phyloP scores from a whole-genome alignment of 2,329 filamentous ascomycete genomes.

The Raffaelea deltoideospora region DNA sequence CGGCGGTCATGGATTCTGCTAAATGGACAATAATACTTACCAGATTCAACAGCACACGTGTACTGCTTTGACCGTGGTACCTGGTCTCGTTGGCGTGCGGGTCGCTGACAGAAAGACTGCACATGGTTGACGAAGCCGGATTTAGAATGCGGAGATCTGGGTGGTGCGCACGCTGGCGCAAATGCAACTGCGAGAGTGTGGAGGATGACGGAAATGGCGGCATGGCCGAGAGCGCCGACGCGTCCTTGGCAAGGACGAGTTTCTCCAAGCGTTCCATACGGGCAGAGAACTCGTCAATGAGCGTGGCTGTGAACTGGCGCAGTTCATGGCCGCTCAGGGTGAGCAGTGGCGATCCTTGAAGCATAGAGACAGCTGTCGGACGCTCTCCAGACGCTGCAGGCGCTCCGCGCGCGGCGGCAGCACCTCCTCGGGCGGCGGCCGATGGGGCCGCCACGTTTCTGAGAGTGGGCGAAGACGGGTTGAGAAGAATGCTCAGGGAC shows the following conservation, averaged over 20 bases:
- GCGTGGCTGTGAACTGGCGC: slow-evolving; percentile 6
- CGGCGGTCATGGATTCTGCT: not conserved
- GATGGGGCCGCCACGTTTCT: not conserved
- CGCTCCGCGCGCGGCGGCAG: no score
- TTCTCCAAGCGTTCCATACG: slow-evolving; percentile 40
- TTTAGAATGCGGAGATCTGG: slow-evolving; percentile 4
- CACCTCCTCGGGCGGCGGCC: not conserved
- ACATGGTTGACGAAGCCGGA: slow-evolving; percentile 24
- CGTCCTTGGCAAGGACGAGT: slow-evolving; percentile 25
- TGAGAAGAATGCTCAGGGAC: slow-evolving; percentile 8
- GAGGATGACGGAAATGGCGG: slow-evolving; percentile 8
- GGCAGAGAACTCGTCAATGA: slow-evolving; percentile 31
- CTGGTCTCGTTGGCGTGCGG: slow-evolving; percentile 29
- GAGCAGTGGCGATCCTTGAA: slow-evolving; percentile 4
- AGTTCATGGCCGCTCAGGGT: slow-evolving; percentile 14
- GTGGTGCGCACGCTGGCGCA: slow-evolving; percentile 4
- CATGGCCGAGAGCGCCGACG: slow-evolving; percentile 4
- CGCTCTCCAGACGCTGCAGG: not conserved
- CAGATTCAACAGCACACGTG: slow-evolving; percentile 37
- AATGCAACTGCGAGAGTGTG: slow-evolving; percentile 11
- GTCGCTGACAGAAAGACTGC: slow-evolving; percentile 34
- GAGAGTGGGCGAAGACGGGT: slow-evolving; percentile 6
- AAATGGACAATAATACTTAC: slow-evolving; percentile 19
- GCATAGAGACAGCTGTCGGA: not conserved
- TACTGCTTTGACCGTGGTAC: slow-evolving; percentile 37